A percentile compares a stretch with the other conserved stretches of the same genome.
Conservation (phyloP, 495 filamentous ascomycete genomes). For the Penicillium simplicissimum region DNA sequence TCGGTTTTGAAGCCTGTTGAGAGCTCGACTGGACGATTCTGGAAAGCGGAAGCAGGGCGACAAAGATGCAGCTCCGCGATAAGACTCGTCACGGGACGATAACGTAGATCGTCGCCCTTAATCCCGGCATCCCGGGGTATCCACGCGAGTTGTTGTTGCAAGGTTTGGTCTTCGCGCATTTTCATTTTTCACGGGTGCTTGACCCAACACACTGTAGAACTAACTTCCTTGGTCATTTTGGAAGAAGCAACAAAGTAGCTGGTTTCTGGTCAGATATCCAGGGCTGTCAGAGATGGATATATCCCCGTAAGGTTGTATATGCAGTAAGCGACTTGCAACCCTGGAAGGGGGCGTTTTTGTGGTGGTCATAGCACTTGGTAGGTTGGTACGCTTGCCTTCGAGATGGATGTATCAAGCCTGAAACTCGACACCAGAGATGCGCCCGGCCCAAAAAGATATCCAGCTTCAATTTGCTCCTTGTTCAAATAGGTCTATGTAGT, state of each 20-base stretch:
- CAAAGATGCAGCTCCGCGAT: slow-evolving; percentile 21
- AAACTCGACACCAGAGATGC: too few species aligned
- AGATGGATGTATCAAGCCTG: too few species aligned
- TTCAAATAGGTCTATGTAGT: too few species aligned
- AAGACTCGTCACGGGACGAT: slow-evolving; percentile 24
- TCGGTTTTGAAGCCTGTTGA: neutral
- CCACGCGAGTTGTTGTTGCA: neutral
- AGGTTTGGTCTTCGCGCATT: neutral
- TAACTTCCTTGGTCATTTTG: neutral
- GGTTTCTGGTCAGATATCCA: too few species aligned
- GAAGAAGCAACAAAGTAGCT: too few species aligned
- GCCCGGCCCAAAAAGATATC: too few species aligned
- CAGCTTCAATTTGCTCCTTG: too few species aligned
- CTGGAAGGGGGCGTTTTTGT: neutral
- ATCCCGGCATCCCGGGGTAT: neutral
- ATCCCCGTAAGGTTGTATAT: neutral
- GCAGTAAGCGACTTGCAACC: neutral
- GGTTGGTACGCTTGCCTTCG: too few species aligned
- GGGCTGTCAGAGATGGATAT: too few species aligned
- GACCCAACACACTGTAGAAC: neutral
- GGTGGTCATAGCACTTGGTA: neutral
- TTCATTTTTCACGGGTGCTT: neutral
- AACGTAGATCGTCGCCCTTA: slow-evolving; percentile 5
- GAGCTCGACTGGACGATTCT: neutral
- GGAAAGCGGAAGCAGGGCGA: neutral